These are phyloP conservation scores for Omphalotus olearius DNA, from an alignment of 1,284 basidiomycete genomes.

Conservation along the genomic window DNA sequence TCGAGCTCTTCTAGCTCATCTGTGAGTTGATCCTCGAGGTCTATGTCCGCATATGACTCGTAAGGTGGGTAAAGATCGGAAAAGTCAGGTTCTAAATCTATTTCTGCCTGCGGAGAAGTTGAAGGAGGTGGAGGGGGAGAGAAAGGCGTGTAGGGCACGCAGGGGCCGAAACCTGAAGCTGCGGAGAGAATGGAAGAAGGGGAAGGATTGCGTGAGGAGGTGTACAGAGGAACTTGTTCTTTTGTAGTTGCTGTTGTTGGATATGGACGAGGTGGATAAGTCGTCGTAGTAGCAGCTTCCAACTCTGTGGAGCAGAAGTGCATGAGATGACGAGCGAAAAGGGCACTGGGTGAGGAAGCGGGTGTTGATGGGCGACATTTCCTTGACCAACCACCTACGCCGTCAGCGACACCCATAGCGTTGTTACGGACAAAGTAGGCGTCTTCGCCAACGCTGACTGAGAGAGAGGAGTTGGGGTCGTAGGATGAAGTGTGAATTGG, in stretches of 20 bases:
- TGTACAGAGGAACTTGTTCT: slow-evolving; percentile 8
- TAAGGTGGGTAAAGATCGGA: too few relatives aligned
- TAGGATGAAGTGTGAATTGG: not conserved
- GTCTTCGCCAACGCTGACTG: slow-evolving; percentile 82
- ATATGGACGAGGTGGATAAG: slow-evolving; percentile 4
- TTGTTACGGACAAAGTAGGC: slow-evolving; percentile 82
- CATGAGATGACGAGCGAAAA: slow-evolving; percentile 86
- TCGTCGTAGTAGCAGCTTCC: slow-evolving; percentile 19
- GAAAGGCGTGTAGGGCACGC: not conserved
- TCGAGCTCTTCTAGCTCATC: slow-evolving; percentile 56
- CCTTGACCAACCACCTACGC: slow-evolving; percentile 85
- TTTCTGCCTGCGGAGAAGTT: slow-evolving; percentile 7
- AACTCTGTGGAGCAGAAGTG: slow-evolving; percentile 67
- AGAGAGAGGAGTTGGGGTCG: slow-evolving; percentile 26
- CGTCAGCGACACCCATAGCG: slow-evolving; percentile 86
- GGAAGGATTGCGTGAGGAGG: not conserved
- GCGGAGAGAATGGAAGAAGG: slow-evolving; percentile 15
- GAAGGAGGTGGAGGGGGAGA: slow-evolving; percentile 2
- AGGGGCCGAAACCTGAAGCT: not conserved
- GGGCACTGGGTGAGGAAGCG: slow-evolving; percentile 51
- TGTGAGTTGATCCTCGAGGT: slow-evolving; percentile 40
- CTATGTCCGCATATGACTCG: slow-evolving; percentile 13
- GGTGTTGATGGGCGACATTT: slow-evolving; percentile 6
- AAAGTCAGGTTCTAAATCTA: too few relatives aligned
- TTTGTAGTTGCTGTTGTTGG: slow-evolving; percentile 8